Base-by-base conservation (phyloP, 108 stramenopile genomes). In the Parmales sp. region DNA sequence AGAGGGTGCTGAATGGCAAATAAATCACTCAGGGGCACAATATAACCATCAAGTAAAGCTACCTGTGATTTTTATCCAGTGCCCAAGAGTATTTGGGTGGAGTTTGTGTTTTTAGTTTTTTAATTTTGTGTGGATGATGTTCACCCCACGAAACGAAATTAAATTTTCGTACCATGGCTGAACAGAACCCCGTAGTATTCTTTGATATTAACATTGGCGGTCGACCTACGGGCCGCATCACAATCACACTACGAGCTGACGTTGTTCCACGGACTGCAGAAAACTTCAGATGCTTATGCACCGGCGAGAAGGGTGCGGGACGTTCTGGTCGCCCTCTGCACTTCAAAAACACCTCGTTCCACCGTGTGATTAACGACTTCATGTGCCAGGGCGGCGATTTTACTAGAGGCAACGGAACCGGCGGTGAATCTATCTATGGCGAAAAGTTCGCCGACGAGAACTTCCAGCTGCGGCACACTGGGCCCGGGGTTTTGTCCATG, bases 331-430 rank as follows among this genome's bases (percentile, higher is more conserved):
- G 84, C 74, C 72, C 69, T 18, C 73, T 90, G 39, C 82, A 84
- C 80, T 97, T 92, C 74, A 95, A 97, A 78, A 95, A 93, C 19
- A 86, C 80, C 37, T 34, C 74, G 22, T 97, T 99, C 82, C 98
- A 99, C 84, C 81, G 98, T 13, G 86, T 99, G 51, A 97, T 96
- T 69, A 90, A 92, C 26, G 80, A 83, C 64, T 92, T 92, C 74
- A 90, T 91, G 89, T 82, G 84, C 69, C 93, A 95, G 69, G 91
- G 91, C n/a, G 93, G 93, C 25, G 94, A 95, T 74, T 92, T 95
- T 76, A 93, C 90, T 20, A 45, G 71, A 34, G 76, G 78, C 34
- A 86, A 90, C 73, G 92, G 89, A 50, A 84, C 85, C 45, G 85
- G 84, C 38, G 66, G 69, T 22, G 89, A 91, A 67, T 85, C 88